A percentile compares a stretch with the other conserved stretches of the same genome.
Conservation (phyloP, 352 stramenopile species). For the Halophytophthora polymorphica region DNA sequence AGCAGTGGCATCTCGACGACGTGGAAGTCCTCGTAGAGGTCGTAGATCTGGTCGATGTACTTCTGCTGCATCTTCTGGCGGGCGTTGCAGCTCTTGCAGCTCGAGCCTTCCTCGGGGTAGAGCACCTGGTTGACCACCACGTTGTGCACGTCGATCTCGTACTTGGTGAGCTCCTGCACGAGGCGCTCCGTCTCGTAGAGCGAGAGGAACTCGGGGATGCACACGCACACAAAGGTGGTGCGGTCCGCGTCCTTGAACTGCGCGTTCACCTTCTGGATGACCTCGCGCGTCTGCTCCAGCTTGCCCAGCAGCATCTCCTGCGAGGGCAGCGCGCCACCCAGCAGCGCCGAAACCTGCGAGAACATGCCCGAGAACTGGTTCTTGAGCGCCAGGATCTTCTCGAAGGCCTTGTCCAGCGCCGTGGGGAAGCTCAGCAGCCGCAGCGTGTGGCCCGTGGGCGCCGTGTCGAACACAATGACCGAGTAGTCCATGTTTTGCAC, state of each 20-base stretch:
- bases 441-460: conserved; percentile 97
- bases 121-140: conserved; percentile 99
- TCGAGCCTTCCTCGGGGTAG: conserved; percentile 81
- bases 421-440: conserved; percentile 96
- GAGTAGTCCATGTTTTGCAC: conserved; percentile 98
- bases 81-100: conserved; percentile 92
- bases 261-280: conserved; percentile 99
- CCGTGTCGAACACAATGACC: conserved; percentile 98
- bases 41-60: conserved; percentile 99
- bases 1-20: conserved; percentile 98
- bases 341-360: conserved; percentile 74
- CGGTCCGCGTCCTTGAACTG: conserved; percentile 98
- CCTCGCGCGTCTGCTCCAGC: conserved; percentile 93
- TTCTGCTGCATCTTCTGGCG: conserved; percentile 99
- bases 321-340: conserved; percentile 71
- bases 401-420: conserved; percentile 97
- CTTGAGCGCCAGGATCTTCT: conserved; percentile 98
- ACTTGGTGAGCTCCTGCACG: conserved; percentile 98
- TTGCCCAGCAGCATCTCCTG: conserved; percentile 96
- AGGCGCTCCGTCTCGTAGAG: conserved; percentile 99
- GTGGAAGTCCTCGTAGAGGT: conserved; percentile 99
- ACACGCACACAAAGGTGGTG: conserved; percentile 99
- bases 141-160: conserved; percentile 99
- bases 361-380: conserved; percentile 89
- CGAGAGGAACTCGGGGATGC: conserved; percentile 99